Evolutionary conservation across 2,329 filamentous ascomycete species (phyloP).

Genomic region (Neurospora sp.): DNA sequence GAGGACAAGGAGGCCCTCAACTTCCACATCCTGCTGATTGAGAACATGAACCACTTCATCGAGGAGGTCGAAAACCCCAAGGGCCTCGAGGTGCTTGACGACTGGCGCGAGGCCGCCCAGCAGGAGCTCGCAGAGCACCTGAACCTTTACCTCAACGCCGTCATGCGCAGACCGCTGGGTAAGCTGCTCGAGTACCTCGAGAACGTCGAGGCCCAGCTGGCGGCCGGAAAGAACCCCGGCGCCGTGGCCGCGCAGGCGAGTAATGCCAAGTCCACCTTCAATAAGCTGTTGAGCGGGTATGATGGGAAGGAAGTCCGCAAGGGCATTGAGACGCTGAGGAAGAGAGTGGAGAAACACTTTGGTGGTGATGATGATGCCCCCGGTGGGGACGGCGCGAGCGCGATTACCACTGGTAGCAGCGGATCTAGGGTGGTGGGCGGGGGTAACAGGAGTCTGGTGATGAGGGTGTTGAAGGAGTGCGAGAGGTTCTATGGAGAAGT

Average conservation of each 20-base stretch:
- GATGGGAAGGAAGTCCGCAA: slow-evolving; percentile 80
- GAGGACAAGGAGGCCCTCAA: slow-evolving; percentile 97
- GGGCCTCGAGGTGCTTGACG: slow-evolving; percentile 64
- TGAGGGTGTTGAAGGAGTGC: slow-evolving; percentile 49
- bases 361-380: slow-evolving; percentile 67
- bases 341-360: slow-evolving; percentile 95
- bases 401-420: slow-evolving; percentile 3
- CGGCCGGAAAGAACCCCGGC: slow-evolving; percentile 47
- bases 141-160: slow-evolving; percentile 74
- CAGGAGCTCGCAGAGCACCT: slow-evolving; percentile 80
- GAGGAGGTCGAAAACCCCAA: slow-evolving; percentile 78
- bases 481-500: slow-evolving; percentile 54
- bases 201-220: slow-evolving; percentile 67
- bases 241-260: slow-evolving; percentile 70
- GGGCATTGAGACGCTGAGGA: slow-evolving; percentile 81
- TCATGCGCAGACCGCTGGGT: slow-evolving; percentile 81
- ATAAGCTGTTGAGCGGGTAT: slow-evolving; percentile 73
- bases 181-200: slow-evolving; percentile 89
- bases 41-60: slow-evolving; percentile 97
- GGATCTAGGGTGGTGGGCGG: background rate
- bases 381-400: slow-evolving; percentile 40
- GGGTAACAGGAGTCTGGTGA: slow-evolving; percentile 38
- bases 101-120: slow-evolving; percentile 71
- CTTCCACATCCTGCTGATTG: slow-evolving; percentile 92
- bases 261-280: slow-evolving; percentile 73